Percentiles rank a stretch among this genome's conserved stretches.
These are phyloP conservation scores for Candida gorgasii DNA, from an alignment of 805 yeast species.

Conservation along the genomic window DNA sequence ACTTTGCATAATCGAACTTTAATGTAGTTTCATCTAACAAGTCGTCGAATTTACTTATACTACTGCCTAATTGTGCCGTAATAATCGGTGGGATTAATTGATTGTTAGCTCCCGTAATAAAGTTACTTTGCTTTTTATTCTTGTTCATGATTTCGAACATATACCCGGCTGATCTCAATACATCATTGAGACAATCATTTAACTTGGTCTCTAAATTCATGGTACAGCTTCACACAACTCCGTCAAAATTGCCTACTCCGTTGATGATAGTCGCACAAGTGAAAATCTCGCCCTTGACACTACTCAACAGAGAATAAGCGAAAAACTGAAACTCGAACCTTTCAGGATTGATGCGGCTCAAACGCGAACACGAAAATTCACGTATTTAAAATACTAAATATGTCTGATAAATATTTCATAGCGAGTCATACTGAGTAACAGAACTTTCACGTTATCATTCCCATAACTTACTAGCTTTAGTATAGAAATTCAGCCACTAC, in stretches of 20 bases:
- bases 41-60: conserved; percentile 40
- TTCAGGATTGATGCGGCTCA: neutral
- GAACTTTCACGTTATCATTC: too few relatives aligned
- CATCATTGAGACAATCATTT: conserved; percentile 40
- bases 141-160: conserved; percentile 43
- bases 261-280: conserved; percentile 3
- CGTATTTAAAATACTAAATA: neutral
- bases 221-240: neutral
- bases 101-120: conserved; percentile 43
- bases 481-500: too few relatives aligned
- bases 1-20: conserved; percentile 43
- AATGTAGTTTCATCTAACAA: conserved; percentile 43
- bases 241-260: neutral
- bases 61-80: conserved; percentile 33
- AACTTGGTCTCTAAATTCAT: conserved; percentile 44
- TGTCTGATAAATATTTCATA: neutral
- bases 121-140: conserved; percentile 41
- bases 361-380: conserved; percentile 6
- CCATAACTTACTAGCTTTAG: too few relatives aligned
- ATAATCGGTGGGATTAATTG: conserved; percentile 40
- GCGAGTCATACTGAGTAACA: neutral
- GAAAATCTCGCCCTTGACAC: too few relatives aligned
- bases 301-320: neutral
- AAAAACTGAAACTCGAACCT: neutral
- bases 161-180: conserved; percentile 44